A percentile compares a stretch with the other conserved stretches of the same genome.
phyloP scores from a whole-genome alignment of 108 stramenopile genomes.

The Aurantiochytrium sp. region DNA sequence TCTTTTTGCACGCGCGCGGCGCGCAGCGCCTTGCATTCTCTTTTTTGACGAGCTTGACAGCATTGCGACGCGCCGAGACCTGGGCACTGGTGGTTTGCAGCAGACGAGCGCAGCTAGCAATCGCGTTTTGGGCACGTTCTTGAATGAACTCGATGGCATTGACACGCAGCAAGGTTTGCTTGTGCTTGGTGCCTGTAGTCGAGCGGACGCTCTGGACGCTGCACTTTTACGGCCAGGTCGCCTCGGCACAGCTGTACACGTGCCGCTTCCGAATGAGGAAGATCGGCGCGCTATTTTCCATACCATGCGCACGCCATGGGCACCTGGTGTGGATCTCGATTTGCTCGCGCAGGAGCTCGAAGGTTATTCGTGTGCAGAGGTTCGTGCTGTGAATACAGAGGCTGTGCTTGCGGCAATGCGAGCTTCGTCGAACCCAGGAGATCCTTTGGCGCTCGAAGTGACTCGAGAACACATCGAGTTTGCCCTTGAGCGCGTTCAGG shows the following conservation, averaged over 20 bases:
- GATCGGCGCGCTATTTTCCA: constrained; percentile 86
- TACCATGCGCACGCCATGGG: constrained; percentile 25
- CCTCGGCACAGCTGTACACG: constrained; percentile 90
- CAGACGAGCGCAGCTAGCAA: constrained; percentile 69
- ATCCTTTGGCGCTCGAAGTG: background rate
- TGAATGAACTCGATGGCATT: constrained; percentile 77
- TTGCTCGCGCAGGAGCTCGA: background rate
- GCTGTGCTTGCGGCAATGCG: background rate
- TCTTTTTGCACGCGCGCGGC: constrained; percentile 98
- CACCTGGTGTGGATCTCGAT: background rate
- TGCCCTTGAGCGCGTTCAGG: background rate
- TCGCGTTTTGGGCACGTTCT: constrained; percentile 96
- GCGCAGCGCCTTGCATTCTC: constrained; percentile 96
- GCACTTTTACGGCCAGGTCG: constrained; percentile 98
- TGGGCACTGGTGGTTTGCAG: constrained; percentile 64
- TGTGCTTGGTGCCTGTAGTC: constrained; percentile 96
- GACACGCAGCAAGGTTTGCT: constrained; percentile 61
- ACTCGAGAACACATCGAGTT: background rate
- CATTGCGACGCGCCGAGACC: constrained; percentile 79
- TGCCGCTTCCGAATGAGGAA: constrained; percentile 90
- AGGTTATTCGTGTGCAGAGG: background rate
- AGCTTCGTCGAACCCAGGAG: background rate
- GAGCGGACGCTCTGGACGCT: constrained; percentile 95
- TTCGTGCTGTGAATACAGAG: background rate
- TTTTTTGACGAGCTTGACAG: constrained; percentile 99